Conservation (phyloP, 2,329 filamentous ascomycete genomes). For the Colletotrichum incanum region DNA sequence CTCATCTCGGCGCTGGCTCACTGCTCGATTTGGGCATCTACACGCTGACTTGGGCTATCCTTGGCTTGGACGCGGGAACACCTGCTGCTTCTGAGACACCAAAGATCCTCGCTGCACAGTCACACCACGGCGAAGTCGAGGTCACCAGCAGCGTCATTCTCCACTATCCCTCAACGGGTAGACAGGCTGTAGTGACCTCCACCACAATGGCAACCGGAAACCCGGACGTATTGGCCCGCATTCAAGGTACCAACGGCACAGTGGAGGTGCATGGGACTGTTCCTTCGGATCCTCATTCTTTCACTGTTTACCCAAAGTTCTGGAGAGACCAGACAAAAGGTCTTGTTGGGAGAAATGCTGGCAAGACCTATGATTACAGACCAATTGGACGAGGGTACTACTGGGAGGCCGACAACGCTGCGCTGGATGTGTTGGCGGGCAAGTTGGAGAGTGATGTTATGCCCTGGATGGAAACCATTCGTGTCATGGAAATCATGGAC, state of each 20-base stretch:
- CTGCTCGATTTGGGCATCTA: conserved; percentile 63
- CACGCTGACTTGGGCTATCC: conserved; percentile 57
- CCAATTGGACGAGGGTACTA: conserved; percentile 56
- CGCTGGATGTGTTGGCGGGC: conserved; percentile 56
- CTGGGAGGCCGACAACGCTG: conserved; percentile 63
- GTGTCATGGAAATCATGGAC: conserved; percentile 64
- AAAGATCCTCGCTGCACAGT: conserved; percentile 56
- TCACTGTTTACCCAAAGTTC: conserved; percentile 52
- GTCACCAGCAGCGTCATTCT: conserved; percentile 56
- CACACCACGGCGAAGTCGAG: conserved; percentile 53
- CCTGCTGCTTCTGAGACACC: conserved; percentile 44
- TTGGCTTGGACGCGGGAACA: conserved; percentile 50
- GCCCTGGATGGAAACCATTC: conserved; percentile 63
- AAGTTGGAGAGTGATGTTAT: conserved; percentile 57
- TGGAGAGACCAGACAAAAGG: conserved; percentile 44
- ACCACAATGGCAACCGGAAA: conserved; percentile 49
- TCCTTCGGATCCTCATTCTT: conserved; percentile 53
- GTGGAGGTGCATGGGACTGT: conserved; percentile 55
- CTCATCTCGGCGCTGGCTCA: conserved; percentile 58
- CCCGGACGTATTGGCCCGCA: conserved; percentile 51
- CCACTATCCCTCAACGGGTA: conserved; percentile 53
- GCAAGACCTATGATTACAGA: conserved; percentile 54
- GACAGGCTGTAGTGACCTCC: conserved; percentile 61
- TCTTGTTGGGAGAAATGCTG: conserved; percentile 44
- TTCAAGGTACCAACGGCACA: conserved; percentile 56